Conservation (phyloP, 768 basidiomycete genomes). For the Tricholoma saponaceum region DNA sequence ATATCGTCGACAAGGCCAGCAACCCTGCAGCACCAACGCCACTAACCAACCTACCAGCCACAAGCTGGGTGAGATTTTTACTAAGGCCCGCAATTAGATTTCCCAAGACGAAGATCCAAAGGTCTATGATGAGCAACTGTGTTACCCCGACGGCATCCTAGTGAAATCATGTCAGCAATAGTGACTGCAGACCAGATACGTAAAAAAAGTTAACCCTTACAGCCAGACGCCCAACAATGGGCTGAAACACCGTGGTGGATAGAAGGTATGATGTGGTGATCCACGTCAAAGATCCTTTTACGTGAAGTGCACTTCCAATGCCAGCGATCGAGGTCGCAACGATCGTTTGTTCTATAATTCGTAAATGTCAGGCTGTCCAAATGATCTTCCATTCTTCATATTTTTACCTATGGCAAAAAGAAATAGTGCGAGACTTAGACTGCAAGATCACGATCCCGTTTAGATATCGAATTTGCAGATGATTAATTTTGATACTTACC, state of each 20-base stretch:
- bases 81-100: conserved; percentile 23
- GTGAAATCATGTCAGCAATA: not conserved
- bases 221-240: conserved; percentile 20
- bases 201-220: conserved; percentile 5
- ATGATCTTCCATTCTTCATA: not conserved
- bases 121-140: conserved; percentile 18
- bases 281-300: conserved; percentile 21
- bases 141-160: conserved; percentile 22
- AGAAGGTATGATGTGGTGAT: conserved; percentile 23
- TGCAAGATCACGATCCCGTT: not conserved
- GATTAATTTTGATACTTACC: not conserved
- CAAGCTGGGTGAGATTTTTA: conserved; percentile 18
- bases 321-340: conserved; percentile 20
- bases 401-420: conserved; percentile 12
- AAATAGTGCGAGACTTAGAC: conserved; percentile 12
- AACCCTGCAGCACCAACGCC: conserved; percentile 23
- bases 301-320: conserved; percentile 17
- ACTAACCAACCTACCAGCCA: conserved; percentile 21
- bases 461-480: not conserved
- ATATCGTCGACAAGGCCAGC: conserved; percentile 16
- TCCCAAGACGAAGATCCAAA: conserved; percentile 23
- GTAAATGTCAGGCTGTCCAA: not conserved
- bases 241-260: conserved; percentile 21
- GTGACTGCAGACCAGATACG: not conserved
- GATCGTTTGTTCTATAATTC: conserved; percentile 19